Conservation (phyloP, 176 grass and related monocot genomes). For the Hordeum vulgare region DNA sequence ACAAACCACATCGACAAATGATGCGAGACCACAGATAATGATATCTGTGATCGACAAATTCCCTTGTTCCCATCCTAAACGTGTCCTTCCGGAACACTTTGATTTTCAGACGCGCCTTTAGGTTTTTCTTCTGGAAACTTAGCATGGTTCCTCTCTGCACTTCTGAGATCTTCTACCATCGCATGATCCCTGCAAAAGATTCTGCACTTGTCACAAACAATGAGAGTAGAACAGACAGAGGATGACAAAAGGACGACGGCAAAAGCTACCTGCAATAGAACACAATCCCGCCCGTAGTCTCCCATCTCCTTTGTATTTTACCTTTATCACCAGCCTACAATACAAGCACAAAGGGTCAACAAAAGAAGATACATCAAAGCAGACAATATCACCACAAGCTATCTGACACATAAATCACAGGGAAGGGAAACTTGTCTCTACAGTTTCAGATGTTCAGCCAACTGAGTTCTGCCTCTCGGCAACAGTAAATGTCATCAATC, state of each 20-base stretch:
- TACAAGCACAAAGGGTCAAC: background rate
- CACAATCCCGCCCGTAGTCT: slow-evolving; percentile 6
- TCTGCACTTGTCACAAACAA: background rate
- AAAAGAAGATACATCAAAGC: background rate
- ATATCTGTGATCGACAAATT: background rate
- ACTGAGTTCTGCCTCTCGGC: too few species aligned
- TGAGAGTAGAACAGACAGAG: background rate
- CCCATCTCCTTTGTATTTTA: slow-evolving; percentile 37
- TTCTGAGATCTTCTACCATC: slow-evolving; percentile 29
- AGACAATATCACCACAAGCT: background rate
- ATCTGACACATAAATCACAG: background rate
- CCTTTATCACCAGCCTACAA: background rate
- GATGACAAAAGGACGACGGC: background rate
- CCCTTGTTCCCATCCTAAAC: background rate
- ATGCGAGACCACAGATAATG: background rate
- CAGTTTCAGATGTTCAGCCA: too few species aligned
- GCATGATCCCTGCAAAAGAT: slow-evolving; percentile 38
- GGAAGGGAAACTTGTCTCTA: too few species aligned
- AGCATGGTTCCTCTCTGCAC: slow-evolving; percentile 33
- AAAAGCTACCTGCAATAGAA: slow-evolving; percentile 54
- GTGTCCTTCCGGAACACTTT: background rate
- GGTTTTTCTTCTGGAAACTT: slow-evolving; percentile 22
- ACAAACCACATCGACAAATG: background rate
- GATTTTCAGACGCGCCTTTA: background rate
- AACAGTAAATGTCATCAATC: too few species aligned